Evolutionary conservation across 2,329 filamentous ascomycete genomes (phyloP).

Genomic region (Metarhizium rileyi): DNA sequence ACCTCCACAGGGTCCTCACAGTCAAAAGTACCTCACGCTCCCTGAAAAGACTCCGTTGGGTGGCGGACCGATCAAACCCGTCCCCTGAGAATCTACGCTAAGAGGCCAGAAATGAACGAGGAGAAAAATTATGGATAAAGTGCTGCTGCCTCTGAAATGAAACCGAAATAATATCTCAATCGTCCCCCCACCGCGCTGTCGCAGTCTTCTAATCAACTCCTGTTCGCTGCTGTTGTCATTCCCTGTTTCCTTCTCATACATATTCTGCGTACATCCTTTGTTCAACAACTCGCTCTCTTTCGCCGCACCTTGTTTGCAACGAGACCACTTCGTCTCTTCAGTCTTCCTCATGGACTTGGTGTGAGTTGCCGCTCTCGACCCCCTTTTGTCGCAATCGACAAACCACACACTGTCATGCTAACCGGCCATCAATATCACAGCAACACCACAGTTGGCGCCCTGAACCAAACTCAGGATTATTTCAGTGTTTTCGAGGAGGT

Average conservation of each 20-base stretch:
- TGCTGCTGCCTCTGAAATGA: too few relatives aligned
- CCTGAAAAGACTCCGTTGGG: not conserved
- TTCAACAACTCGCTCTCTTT: not conserved
- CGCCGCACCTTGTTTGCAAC: not conserved
- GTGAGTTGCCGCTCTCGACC: constrained; percentile 15
- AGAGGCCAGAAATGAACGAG: not conserved
- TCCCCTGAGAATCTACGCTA: constrained; percentile 4
- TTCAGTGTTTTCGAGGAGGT: constrained; percentile 53
- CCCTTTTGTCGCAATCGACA: constrained; percentile 10
- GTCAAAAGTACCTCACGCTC: not conserved
- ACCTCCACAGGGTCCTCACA: not conserved
- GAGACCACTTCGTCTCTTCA: not conserved
- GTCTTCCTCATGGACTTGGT: constrained; percentile 25
- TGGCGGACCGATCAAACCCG: not conserved
- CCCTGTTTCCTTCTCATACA: not conserved
- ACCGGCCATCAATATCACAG: constrained; percentile 22
- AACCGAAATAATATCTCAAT: constrained; percentile 9
- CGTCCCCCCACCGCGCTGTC: constrained; percentile 6
- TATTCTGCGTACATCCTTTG: not conserved
- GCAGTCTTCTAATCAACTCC: not conserved
- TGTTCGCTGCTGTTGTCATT: not conserved
- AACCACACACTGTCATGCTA: constrained; percentile 10
- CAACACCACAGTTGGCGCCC: constrained; percentile 39
- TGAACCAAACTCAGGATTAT: constrained; percentile 42
- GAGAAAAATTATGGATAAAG: constrained; percentile 5